Base-by-base conservation (phyloP, 148 eudicot genomes). In the Bassia scoparia region DNA sequence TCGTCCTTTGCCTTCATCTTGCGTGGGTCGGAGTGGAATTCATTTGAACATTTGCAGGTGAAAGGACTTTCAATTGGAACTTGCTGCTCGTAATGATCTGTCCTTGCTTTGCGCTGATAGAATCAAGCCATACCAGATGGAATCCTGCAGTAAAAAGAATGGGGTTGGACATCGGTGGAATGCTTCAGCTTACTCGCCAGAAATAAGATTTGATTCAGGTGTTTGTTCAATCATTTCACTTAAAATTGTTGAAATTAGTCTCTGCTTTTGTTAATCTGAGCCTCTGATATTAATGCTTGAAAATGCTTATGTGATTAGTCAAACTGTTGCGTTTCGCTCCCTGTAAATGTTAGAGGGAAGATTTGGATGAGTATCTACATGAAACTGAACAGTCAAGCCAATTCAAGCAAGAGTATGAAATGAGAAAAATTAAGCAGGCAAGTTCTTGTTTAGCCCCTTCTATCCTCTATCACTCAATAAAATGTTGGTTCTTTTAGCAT, bases 131-230 rank as follows among this genome's bases (percentile, higher is more conserved):
- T 96, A 68, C 97, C 99, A 62, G 99, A 96, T 86, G 99, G 97
- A 69, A 82, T 75, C 82, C 94, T 61, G 79, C 96, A 30, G 88
- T 17, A 90, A 90, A 80, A 81, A 84, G 83, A 81, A 86, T 69
- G 94, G 64, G 90, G 96, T n/a, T 92, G 99, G 97, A 85, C 85
- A 60, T 77, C 90, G 96, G 27, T 92, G 97, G 96, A 84, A 82
- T 62, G 74, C 90, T 78, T 88, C 97, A 70, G 87, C 89, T n/a
- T 72, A 79, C 97, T 80, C 96, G 89, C 56, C 81, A 85, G 96
- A 90, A 67, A 96, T 96, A 60, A 92, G 81, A 78, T 96, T 92
- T 87, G 97, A 87, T 90, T 92, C 99, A 79, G 96, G 99, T 96
- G 75, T 80, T 62, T 75, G 63, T 46, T 54, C 26, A 38, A 63